Percentiles rank a stretch among this genome's conserved stretches.
phyloP scores from a whole-genome alignment of 805 yeast genomes.

The Lipomyces japonicus region DNA sequence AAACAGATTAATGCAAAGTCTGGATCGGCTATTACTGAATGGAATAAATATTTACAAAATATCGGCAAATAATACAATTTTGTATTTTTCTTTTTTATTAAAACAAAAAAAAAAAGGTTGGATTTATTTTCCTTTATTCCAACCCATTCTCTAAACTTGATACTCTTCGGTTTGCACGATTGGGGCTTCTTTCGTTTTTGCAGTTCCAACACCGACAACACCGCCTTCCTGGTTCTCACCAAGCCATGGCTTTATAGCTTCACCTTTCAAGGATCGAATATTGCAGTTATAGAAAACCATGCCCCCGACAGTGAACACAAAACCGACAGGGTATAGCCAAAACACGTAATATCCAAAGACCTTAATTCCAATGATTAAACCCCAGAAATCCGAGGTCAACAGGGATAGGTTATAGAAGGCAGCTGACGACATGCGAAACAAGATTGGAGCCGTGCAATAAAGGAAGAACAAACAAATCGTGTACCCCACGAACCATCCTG shows the following conservation, averaged over 20 bases:
- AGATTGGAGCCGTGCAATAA: constrained; percentile 43
- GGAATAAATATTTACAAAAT: neutral
- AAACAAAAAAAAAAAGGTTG: no score
- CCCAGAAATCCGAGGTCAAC: constrained; percentile 47
- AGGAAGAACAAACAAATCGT: constrained; percentile 42
- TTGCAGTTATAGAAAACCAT: constrained; percentile 42
- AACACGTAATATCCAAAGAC: constrained; percentile 46
- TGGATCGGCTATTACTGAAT: neutral
- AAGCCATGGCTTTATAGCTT: constrained; percentile 45
- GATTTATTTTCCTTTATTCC: neutral
- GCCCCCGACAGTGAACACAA: constrained; percentile 43
- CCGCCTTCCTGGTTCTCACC: constrained; percentile 37
- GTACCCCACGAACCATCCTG: constrained; percentile 45
- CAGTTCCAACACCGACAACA: constrained; percentile 38
- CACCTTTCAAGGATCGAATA: constrained; percentile 39
- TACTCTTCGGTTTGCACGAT: neutral
- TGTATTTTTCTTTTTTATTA: neutral
- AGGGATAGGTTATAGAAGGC: constrained; percentile 46
- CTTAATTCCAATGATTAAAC: constrained; percentile 43
- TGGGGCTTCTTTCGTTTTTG: constrained; percentile 8
- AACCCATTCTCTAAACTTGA: neutral
- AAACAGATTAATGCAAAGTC: constrained; percentile 23
- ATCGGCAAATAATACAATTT: neutral
- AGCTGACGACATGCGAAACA: constrained; percentile 47
- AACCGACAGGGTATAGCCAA: constrained; percentile 49